Conservation (phyloP, 1,284 basidiomycete species). For the Entoloma clypeatum region DNA sequence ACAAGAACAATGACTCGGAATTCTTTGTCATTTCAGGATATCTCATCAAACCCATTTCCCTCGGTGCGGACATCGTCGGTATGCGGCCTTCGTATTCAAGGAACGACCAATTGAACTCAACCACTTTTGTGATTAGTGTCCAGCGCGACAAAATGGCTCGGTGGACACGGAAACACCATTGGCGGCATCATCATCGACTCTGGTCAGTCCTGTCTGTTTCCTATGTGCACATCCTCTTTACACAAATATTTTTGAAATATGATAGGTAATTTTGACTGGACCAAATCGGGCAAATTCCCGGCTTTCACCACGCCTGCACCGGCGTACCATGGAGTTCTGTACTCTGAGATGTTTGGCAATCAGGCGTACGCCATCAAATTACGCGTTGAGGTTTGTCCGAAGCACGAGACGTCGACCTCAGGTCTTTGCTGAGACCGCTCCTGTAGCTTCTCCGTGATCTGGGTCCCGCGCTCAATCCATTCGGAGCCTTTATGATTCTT, state of each 20-base stretch:
- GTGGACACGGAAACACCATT: constrained; percentile 87
- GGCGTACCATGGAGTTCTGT: constrained; percentile 80
- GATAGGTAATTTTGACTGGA: constrained; percentile 88
- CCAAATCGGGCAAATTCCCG: constrained; percentile 72
- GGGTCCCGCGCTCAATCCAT: constrained; percentile 76
- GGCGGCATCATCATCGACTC: constrained; percentile 81
- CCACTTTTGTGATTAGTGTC: constrained; percentile 46
- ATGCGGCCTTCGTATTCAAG: constrained; percentile 15
- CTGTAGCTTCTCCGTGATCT: constrained; percentile 70
- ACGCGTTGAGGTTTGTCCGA: constrained; percentile 39
- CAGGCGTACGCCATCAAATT: constrained; percentile 73
- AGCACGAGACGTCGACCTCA: no score
- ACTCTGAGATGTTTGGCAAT: constrained; percentile 72
- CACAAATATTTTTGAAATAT: background rate
- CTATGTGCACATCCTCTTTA: background rate
- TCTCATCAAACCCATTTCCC: constrained; percentile 68
- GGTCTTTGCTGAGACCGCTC: background rate
- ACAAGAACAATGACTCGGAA: no score
- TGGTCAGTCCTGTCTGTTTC: constrained; percentile 33
- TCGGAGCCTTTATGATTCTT: constrained; percentile 79
- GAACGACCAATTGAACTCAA: background rate
- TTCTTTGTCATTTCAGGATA: constrained; percentile 44
- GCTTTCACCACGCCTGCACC: constrained; percentile 80
- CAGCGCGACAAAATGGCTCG: constrained; percentile 90
- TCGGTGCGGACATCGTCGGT: constrained; percentile 81